Evolutionary conservation across 768 basidiomycete species (phyloP), one percentile per base, ranked within the genome.

Genomic region (Boletus rubescentipes): DNA sequence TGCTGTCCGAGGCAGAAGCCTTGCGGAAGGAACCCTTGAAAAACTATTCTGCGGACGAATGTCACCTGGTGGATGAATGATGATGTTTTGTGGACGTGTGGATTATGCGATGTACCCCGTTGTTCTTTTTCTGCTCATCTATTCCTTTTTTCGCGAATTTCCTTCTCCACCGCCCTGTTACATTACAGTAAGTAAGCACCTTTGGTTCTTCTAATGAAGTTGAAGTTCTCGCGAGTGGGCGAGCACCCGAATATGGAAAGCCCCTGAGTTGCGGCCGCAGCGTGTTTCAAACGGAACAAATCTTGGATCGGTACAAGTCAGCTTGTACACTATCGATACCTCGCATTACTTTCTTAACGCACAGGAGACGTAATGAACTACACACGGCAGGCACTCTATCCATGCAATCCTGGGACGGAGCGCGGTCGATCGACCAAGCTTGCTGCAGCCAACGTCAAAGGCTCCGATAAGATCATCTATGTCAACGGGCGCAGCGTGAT

Each of bases 401-500:
- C 89, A n/a, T 79, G 83, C 61, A 88, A 85, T 61, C 90, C 90
- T 3, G 70, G 68, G 26, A 89, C 90, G 8, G 73, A 79, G 34
- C 77, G 92, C 36, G 87, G 90, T 18, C 72, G 73, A 49, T 78
- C 86, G 6, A 89, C 86, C 18, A 93, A 89, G 72, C 80, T 94
- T 39, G 82, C 83, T 55, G 79, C 80, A 50, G 80, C 70, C 71
- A 90, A 86, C 72, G 46, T 67, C 51, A 68, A 63, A 43, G 65
- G 65, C 20, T 63, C 64, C 15, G 89, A 81, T 70, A 95, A 90
- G 77, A 74, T 97, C 57, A 80, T 91, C 15, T 97, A 98, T 61
- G 79, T 87, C 3, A 93, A 89, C 64, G 92, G 92, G 36, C 85
- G 86, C 72, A 82, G 83, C 10, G 85, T 97, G 46, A 84, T 96